Conservation (phyloP, 75 land plant genomes). For the Picea sitchensis region DNA sequence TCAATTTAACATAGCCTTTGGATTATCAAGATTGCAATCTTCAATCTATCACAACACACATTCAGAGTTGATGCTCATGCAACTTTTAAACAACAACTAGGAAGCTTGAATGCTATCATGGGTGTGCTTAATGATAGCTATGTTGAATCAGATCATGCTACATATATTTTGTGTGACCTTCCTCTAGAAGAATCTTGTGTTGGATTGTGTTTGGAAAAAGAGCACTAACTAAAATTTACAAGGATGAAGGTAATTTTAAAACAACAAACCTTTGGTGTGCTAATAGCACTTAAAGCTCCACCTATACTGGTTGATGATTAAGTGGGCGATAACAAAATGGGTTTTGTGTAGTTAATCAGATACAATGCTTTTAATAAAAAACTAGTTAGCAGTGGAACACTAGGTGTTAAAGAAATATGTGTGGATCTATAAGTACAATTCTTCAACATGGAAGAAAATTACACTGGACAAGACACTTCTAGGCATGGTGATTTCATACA, state of each 20-base stretch:
- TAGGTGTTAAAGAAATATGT: too few species aligned
- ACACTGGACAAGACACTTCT: constrained; percentile 14
- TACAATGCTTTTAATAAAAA: constrained; percentile 17
- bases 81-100: constrained; percentile 17
- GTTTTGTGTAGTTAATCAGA: constrained; percentile 17
- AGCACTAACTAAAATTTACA: constrained; percentile 19
- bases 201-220: constrained; percentile 18
- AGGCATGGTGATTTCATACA: too few species aligned
- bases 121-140: constrained; percentile 10
- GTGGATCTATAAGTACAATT: constrained; percentile 33
- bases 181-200: constrained; percentile 23
- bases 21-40: too few species aligned
- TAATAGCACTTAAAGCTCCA: constrained; percentile 28
- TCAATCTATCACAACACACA: constrained; percentile 9
- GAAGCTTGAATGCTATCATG: constrained; percentile 10
- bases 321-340: constrained; percentile 11
- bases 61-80: constrained; percentile 18
- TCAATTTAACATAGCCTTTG: too few species aligned
- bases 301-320: constrained; percentile 15
- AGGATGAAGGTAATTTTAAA: constrained; percentile 20
- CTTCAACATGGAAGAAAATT: constrained; percentile 16
- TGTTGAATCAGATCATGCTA: constrained; percentile 17
- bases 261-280: constrained; percentile 1
- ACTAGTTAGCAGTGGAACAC: too few species aligned
- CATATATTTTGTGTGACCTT: constrained; percentile 15